Percentiles rank a stretch among this genome's conserved stretches.
Evolutionary conservation across 2,329 filamentous ascomycete genomes (phyloP).

Genomic region (Fusarium nygamai): DNA sequence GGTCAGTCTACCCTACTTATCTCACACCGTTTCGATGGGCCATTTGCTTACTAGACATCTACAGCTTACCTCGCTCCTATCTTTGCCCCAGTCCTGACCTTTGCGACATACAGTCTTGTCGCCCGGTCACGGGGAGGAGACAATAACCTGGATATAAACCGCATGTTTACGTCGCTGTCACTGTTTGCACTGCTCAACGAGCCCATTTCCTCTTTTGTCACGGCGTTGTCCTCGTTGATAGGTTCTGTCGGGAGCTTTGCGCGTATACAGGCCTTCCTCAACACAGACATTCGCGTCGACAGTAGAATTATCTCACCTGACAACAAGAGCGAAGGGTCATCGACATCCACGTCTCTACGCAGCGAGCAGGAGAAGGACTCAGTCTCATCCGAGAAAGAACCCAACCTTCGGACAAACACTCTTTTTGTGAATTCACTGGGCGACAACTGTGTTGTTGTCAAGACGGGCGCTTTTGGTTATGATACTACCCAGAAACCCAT

Average conservation of each 20-base stretch:
- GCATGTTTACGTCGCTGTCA: constrained; percentile 31
- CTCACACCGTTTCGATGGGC: background rate
- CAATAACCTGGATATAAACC: constrained; percentile 24
- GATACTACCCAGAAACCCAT: constrained; percentile 1
- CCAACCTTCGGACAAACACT: background rate
- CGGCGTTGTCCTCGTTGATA: constrained; percentile 20
- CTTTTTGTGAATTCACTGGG: background rate
- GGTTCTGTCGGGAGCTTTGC: constrained; percentile 28
- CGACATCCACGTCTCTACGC: background rate
- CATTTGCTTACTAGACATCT: background rate
- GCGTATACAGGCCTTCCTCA: constrained; percentile 28
- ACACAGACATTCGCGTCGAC: constrained; percentile 8
- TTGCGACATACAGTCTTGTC: constrained; percentile 25
- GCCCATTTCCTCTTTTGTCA: constrained; percentile 26
- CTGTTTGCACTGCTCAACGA: constrained; percentile 23
- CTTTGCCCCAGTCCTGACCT: constrained; percentile 28
- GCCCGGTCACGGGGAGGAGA: constrained; percentile 6
- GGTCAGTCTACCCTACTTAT: constrained; percentile 1
- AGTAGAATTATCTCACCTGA: background rate
- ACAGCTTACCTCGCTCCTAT: constrained; percentile 29
- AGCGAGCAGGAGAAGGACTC: background rate
- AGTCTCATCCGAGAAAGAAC: background rate
- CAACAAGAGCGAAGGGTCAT: background rate
- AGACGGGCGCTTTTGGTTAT: constrained; percentile 19
- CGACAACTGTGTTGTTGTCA: background rate